Percentiles rank a stretch among this genome's conserved stretches.
phyloP scores from a whole-genome alignment of 2,329 filamentous ascomycete genomes.

The Epichloe sylvatica region DNA sequence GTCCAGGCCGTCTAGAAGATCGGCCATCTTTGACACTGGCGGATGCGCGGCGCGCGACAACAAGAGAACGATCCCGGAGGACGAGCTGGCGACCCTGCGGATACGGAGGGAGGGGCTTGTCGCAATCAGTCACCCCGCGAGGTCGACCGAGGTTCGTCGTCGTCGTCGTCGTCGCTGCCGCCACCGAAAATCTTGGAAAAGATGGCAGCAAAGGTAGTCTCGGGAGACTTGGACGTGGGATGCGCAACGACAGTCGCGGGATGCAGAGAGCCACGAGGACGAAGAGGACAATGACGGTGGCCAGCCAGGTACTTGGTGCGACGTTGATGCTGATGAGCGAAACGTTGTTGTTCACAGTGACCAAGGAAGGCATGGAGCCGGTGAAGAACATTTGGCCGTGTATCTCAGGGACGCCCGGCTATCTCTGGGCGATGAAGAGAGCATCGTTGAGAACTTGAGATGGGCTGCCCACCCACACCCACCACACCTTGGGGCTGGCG shows the following conservation, averaged over 20 bases:
- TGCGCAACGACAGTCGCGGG: slow-evolving; percentile 19
- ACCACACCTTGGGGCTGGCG: not conserved
- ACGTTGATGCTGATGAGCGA: slow-evolving; percentile 45
- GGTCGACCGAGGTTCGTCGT: slow-evolving; percentile 2
- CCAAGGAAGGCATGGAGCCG: slow-evolving; percentile 41
- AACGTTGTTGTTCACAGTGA: slow-evolving; percentile 48
- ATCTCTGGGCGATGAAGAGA: not conserved
- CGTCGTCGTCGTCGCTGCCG: slow-evolving; percentile 2
- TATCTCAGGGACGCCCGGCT: no score
- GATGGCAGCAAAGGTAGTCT: slow-evolving; percentile 9
- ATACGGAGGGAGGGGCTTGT: slow-evolving; percentile 16
- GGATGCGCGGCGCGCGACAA: slow-evolving; percentile 8
- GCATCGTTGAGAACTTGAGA: no score
- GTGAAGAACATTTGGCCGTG: slow-evolving; percentile 5
- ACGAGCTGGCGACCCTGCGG: slow-evolving; percentile 16
- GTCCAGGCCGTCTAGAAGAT: slow-evolving; percentile 31
- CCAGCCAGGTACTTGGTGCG: slow-evolving; percentile 43
- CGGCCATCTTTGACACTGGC: slow-evolving; percentile 13
- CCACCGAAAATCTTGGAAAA: not conserved
- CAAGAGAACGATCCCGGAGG: slow-evolving; percentile 19
- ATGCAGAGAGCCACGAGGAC: slow-evolving; percentile 38
- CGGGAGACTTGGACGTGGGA: slow-evolving; percentile 24
- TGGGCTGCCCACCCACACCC: no score
- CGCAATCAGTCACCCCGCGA: slow-evolving; percentile 8
- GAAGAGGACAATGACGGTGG: slow-evolving; percentile 33